These are phyloP conservation scores for Grosmannia penicillata DNA, from an alignment of 2,329 filamentous ascomycete genomes.

Conservation along the genomic window DNA sequence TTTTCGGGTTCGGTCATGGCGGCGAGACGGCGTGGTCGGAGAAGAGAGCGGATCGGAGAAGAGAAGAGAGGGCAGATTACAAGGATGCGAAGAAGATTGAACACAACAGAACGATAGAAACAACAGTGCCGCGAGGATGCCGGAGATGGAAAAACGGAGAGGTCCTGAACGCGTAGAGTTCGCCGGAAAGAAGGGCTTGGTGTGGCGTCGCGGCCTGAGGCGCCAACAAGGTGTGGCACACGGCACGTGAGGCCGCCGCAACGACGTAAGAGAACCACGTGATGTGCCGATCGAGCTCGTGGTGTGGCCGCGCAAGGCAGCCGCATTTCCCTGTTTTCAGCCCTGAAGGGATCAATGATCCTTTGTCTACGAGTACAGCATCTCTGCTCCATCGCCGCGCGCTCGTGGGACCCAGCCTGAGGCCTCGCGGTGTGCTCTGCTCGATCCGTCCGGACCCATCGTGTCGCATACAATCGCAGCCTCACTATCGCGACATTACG, in stretches of 20 bases:
- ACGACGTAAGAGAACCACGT: too few relatives aligned
- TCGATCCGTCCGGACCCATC: too few relatives aligned
- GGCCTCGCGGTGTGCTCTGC: too few relatives aligned
- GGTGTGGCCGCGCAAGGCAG: neutral
- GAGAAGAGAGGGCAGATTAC: neutral
- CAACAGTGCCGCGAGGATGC: neutral
- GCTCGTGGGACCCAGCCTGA: too few relatives aligned
- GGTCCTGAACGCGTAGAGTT: too few relatives aligned
- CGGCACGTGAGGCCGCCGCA: neutral
- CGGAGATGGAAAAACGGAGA: too few relatives aligned
- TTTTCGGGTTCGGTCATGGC: conserved; percentile 61
- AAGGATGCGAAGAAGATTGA: neutral
- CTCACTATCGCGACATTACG: neutral
- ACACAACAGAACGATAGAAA: neutral
- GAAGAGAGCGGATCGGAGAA: neutral
- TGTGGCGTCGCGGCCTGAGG: conserved; percentile 1
- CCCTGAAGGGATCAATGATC: neutral
- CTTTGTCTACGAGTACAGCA: neutral
- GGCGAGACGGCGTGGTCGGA: neutral
- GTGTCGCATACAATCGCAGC: neutral
- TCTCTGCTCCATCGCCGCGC: too few relatives aligned
- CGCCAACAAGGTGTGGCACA: neutral
- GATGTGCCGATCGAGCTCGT: neutral
- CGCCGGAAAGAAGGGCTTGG: neutral
- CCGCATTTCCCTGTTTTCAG: neutral